Evolutionary conservation across 371 early-diverging fungal genomes (phyloP).

Genomic region (Mucor circinelloides): DNA sequence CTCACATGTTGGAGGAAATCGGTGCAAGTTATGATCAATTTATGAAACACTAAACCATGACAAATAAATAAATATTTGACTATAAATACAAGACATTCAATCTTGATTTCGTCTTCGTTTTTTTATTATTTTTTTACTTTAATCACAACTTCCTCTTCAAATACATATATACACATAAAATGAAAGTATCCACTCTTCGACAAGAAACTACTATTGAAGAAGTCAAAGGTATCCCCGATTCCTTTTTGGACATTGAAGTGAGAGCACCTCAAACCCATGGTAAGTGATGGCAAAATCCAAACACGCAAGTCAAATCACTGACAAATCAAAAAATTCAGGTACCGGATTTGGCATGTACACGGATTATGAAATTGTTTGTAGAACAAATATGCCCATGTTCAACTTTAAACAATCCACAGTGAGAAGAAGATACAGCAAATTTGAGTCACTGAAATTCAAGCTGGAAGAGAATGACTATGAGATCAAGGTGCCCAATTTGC

Average conservation of each 20-base stretch:
- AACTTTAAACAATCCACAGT: conserved; percentile 82
- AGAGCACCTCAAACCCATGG: conserved; percentile 89
- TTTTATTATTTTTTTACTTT: background rate
- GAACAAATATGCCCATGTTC: conserved; percentile 95
- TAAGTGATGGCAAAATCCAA: conserved; percentile 21
- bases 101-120: background rate
- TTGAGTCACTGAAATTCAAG: conserved; percentile 95
- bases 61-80: conserved; percentile 10
- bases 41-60: conserved; percentile 18
- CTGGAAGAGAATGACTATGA: conserved; percentile 87
- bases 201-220: conserved; percentile 70
- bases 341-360: conserved; percentile 82
- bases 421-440: conserved; percentile 94
- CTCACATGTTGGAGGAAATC: conserved; percentile 75
- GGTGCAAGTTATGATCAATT: conserved; percentile 53
- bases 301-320: background rate
- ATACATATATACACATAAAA: conserved; percentile 7
- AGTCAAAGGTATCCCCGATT: conserved; percentile 91
- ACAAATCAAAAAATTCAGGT: background rate
- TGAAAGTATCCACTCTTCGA: conserved; percentile 14
- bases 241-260: conserved; percentile 95
- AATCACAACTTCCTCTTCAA: background rate
- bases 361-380: conserved; percentile 94
- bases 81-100: background rate
- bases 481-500: conserved; percentile 94